A percentile compares a stretch with the other conserved stretches of the same genome.
Evolutionary conservation across 805 yeast genomes (phyloP).

Genomic region (Wickerhamiella allomyrinae): DNA sequence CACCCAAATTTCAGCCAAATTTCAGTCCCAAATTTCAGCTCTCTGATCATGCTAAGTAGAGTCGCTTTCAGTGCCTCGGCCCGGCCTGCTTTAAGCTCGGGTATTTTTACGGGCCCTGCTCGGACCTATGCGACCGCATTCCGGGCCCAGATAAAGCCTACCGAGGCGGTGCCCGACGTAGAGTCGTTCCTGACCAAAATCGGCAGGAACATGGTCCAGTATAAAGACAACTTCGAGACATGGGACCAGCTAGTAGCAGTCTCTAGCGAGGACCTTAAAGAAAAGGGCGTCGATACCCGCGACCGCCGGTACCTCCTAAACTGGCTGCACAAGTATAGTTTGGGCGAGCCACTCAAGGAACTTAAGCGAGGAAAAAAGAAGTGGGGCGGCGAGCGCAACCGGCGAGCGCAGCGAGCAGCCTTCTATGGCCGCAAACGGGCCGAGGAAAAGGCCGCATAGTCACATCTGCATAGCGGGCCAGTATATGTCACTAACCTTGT

Average conservation of each 20-base stretch:
- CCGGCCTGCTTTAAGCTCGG: not conserved
- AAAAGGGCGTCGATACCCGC: conserved; percentile 59
- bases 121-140: conserved; percentile 1
- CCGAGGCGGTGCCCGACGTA: conserved; percentile 48
- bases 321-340: conserved; percentile 56
- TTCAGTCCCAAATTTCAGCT: too few species aligned
- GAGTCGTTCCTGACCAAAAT: conserved; percentile 58
- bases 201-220: conserved; percentile 62
- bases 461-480: too few species aligned
- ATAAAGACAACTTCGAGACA: conserved; percentile 52
- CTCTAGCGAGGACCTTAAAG: conserved; percentile 44
- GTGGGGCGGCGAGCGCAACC: conserved; percentile 78
- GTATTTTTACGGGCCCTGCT: not conserved
- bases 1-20: too few species aligned
- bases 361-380: conserved; percentile 56
- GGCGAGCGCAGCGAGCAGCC: conserved; percentile 46
- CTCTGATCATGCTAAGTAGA: too few species aligned
- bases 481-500: too few species aligned
- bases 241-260: conserved; percentile 56
- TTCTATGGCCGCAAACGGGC: conserved; percentile 22
- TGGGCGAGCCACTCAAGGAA: conserved; percentile 41
- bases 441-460: conserved; percentile 14
- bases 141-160: conserved; percentile 25
- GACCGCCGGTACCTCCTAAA: conserved; percentile 51
- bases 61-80: too few species aligned